Evolutionary conservation across 2,329 filamentous ascomycete genomes (phyloP), one percentile per base, ranked within the genome.

Genomic region (Myriosclerotinia scirpicola): DNA sequence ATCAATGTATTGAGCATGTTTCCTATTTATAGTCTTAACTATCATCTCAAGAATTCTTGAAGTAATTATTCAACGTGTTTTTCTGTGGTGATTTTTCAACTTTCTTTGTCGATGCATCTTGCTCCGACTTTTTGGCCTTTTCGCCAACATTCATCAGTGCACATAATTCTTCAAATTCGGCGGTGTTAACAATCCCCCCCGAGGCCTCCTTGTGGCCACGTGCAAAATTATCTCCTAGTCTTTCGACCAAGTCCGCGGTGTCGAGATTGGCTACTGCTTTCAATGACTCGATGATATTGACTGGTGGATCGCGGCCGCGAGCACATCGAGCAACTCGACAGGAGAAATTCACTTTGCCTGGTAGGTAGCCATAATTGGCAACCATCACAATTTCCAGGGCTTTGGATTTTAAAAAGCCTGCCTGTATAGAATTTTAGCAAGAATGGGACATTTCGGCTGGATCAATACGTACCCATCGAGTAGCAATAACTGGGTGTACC

Each of bases 121-220:
- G 73, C 36, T 76, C 73, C 59, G 77, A 77, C 15, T 77, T 72
- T 36, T 74, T 71, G 7, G 69, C 68, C 73, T 84, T 87, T 75
- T 85, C 84, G 0, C 86, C 85, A 52, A 89, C 77, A 62, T 83
- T 82, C 77, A 90, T 80, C 17, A 86, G 73, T 5, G 77, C 77
- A 79, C 88, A 85, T 17, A 90, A 76, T 73, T 90, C 87, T 68
- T 90, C 87, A 74, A 90, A 90, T 67, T 88, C 86, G 1, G 80
- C 81, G 14, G 77, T 80, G 0, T 81, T 80, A 0, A 90, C 84
- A 55, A 89, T 86, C 0, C 88, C 88, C 1, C 88, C 88, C 58
- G 85, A 88, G 0, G 87, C 88, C 72, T 89, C 87, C 68, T 87
- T 88, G 69, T 90, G 88, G 0, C 88, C 88, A 63, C 84, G 80